Evolutionary conservation across 768 basidiomycete genomes (phyloP), one percentile per base, ranked within the genome.

Genomic region (Amanita exitialis): DNA sequence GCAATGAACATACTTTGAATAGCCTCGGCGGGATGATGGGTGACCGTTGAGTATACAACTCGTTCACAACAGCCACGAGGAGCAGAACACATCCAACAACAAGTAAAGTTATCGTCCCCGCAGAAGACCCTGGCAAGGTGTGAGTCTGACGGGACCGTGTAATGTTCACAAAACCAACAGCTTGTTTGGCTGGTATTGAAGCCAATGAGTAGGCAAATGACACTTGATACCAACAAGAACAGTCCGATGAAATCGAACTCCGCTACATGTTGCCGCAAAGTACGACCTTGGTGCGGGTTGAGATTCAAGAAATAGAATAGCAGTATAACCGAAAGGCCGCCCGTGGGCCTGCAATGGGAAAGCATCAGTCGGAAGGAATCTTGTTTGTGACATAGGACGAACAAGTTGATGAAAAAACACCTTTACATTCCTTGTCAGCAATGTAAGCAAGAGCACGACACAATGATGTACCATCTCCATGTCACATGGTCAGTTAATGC

Each of bases 331-430:
- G 83, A 82, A 27, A 83, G 56, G 38, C 83, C 86, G 20, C 84
- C 87, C 0, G 83, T 87, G 1, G 88, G 88, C 36, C 86, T 87
- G 7, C 48, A 39, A 15, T 13, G 21, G 53, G 23, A 57, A 50
- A 6, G 9, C 1, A 15, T 13, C 16, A 51, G 52, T 25, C 28
- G 32, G 36, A 9, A 44, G n/a, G 34, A 39, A 12, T 6, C 20
- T 2, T 15, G 39, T 7, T 25, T 12, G 28, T 28, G 3, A 34
- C 0, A n/a, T 9, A 34, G 23, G n/a, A 54, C 78, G 51, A 60
- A 83, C 83, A 88, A 57, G 57, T 86, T 87, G 57, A 88, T 82
- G 61, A 79, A 86, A 65, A 88, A 88, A 61, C 83, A 86, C 80
- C 79, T 80, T 15, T 39, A 30, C 27, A 48, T 15, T 45, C 42